Conservation (phyloP, 495 filamentous ascomycete species). For the Ramalina intermedia region DNA sequence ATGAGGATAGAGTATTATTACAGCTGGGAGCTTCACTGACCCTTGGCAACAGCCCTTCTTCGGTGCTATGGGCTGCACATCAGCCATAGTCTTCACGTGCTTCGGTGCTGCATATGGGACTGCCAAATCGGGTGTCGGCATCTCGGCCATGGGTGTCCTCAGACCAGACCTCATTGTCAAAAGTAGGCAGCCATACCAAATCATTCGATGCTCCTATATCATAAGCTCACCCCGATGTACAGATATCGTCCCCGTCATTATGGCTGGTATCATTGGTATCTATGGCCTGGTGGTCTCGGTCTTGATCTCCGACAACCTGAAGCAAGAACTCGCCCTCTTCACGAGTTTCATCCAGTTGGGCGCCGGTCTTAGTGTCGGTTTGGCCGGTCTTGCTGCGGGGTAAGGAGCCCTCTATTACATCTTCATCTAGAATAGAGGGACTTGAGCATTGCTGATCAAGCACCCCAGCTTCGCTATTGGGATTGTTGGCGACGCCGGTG, state of each 20-base stretch:
- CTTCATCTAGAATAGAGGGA: not conserved
- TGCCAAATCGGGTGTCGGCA: conserved; percentile 97
- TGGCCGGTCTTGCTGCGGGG: conserved; percentile 94
- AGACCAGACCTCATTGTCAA: conserved; percentile 97
- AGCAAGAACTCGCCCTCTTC: conserved; percentile 72
- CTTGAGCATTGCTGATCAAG: not conserved
- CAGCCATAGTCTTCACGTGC: conserved; percentile 97
- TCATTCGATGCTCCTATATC: not conserved
- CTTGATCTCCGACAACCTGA: conserved; percentile 83
- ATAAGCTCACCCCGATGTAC: not conserved
- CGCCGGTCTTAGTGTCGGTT: conserved; percentile 89
- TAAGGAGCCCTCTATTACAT: conserved; percentile 23
- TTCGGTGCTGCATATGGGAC: conserved; percentile 97
- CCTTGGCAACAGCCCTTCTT: conserved; percentile 71
- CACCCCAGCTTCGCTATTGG: conserved; percentile 74
- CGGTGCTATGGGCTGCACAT: conserved; percentile 96
- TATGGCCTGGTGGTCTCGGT: conserved; percentile 99
- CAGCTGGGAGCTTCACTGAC: conserved; percentile 9
- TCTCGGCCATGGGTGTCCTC: conserved; percentile 94
- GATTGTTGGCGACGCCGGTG: conserved; percentile 98
- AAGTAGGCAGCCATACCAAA: conserved; percentile 48
- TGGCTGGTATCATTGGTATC: conserved; percentile 99
- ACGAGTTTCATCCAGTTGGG: conserved; percentile 95
- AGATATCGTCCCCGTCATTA: conserved; percentile 99
- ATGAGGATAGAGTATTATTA: not conserved